Conservation (phyloP, 148 eudicot species). For the Arbutus unedo region DNA sequence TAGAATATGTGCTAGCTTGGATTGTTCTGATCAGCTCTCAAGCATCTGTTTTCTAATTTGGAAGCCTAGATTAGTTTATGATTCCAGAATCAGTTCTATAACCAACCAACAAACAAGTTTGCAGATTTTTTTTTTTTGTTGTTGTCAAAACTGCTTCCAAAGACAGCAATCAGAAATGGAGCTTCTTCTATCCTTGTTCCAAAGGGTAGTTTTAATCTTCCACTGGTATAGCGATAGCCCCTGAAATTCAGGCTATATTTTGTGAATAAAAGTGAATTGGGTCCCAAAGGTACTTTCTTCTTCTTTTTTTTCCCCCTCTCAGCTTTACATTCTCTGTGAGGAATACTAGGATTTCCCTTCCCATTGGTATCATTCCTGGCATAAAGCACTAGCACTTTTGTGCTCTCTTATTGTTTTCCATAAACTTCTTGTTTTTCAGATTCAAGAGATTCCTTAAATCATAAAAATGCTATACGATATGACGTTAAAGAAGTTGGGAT, state of each 20-base stretch:
- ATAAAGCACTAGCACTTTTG: background rate
- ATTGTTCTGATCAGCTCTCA: background rate
- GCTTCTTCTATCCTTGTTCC: background rate
- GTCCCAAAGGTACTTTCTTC: background rate
- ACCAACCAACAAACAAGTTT: background rate
- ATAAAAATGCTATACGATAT: no score
- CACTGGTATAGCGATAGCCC: background rate
- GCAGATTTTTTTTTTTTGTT: background rate
- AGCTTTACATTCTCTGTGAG: background rate
- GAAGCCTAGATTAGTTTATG: background rate
- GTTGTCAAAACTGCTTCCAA: background rate
- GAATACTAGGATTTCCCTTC: background rate
- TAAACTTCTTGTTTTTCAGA: background rate
- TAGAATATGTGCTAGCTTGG: no score
- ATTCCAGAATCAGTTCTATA: background rate
- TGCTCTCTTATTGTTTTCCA: background rate
- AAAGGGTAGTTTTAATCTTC: background rate
- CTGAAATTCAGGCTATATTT: background rate
- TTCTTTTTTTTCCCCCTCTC: background rate
- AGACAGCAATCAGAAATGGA: background rate
- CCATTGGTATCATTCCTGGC: background rate
- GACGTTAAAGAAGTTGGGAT: no score
- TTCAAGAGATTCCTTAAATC: no score
- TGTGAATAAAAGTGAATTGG: background rate
- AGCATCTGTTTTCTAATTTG: background rate